Conservation (phyloP, 495 filamentous ascomycete species). For the Parathielavia appendiculata region DNA sequence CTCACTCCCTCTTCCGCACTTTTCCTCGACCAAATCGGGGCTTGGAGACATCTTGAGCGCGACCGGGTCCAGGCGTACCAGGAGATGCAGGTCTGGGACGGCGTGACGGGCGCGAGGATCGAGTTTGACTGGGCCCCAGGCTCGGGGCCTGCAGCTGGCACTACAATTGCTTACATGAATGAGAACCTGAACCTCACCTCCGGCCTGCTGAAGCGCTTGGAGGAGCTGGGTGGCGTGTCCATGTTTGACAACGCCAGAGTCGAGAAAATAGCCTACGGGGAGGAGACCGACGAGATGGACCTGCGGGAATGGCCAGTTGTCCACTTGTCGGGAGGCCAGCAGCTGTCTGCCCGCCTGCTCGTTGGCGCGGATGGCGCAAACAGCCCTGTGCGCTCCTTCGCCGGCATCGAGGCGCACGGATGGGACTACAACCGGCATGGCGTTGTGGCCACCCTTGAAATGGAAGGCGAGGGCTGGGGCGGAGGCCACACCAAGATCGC, state of each 20-base stretch:
- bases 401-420: constrained; percentile 73
- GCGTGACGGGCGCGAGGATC: constrained; percentile 77
- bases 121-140: constrained; percentile 72
- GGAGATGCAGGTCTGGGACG: constrained; percentile 96
- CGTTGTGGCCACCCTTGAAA: constrained; percentile 78
- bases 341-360: constrained; percentile 73
- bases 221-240: constrained; percentile 60
- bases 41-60: constrained; percentile 69
- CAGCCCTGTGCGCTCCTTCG: constrained; percentile 86
- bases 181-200: constrained; percentile 87
- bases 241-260: constrained; percentile 73
- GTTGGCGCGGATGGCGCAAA: constrained; percentile 94
- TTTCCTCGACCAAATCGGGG: constrained; percentile 72
- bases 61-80: constrained; percentile 79
- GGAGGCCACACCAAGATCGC: constrained; percentile 61
- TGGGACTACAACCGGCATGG: constrained; percentile 94
- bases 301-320: constrained; percentile 84
- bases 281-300: constrained; percentile 63
- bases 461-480: constrained; percentile 54
- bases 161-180: constrained; percentile 87
- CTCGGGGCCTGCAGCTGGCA: constrained; percentile 34
- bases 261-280: constrained; percentile 68
- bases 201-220: constrained; percentile 64
- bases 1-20: constrained; percentile 77
- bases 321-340: constrained; percentile 54